Percentiles rank a stretch among this genome's conserved stretches.
These are phyloP conservation scores for Tilletia indica DNA, from an alignment of 1,284 basidiomycete species.

Conservation along the genomic window DNA sequence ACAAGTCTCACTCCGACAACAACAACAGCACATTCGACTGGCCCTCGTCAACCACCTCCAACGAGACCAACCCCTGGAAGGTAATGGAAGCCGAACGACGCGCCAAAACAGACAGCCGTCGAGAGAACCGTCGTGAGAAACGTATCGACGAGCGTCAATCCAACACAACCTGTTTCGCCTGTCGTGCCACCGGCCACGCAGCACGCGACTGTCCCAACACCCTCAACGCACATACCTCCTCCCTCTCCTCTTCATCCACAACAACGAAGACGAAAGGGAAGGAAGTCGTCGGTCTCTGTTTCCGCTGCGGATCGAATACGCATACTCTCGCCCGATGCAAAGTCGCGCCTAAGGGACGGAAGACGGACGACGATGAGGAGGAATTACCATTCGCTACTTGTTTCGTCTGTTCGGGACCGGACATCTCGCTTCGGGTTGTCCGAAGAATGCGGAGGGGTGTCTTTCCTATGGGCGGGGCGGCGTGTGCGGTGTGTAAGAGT, in stretches of 20 bases:
- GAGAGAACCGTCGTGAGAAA: slow-evolving; percentile 68
- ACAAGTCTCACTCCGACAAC: background rate
- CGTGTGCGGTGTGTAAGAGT: slow-evolving; percentile 83
- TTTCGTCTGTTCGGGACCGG: slow-evolving; percentile 79
- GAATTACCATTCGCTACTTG: slow-evolving; percentile 80
- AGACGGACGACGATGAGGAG: slow-evolving; percentile 23
- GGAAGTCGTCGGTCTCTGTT: slow-evolving; percentile 47
- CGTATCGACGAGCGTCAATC: slow-evolving; percentile 67
- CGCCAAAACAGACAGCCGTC: slow-evolving; percentile 56
- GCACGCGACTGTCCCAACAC: slow-evolving; percentile 71
- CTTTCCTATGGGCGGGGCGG: slow-evolving; percentile 85
- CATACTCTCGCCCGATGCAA: slow-evolving; percentile 75
- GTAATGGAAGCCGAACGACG: slow-evolving; percentile 24
- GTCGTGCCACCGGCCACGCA: slow-evolving; percentile 77
- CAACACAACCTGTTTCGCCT: slow-evolving; percentile 78
- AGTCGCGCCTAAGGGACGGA: slow-evolving; percentile 40
- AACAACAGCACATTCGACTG: slow-evolving; percentile 9
- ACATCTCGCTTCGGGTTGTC: slow-evolving; percentile 77
- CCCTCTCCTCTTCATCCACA: slow-evolving; percentile 5
- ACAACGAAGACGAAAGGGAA: slow-evolving; percentile 44
- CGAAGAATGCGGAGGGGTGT: slow-evolving; percentile 77
- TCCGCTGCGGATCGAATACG: slow-evolving; percentile 76
- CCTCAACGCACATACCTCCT: slow-evolving; percentile 25
- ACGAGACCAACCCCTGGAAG: slow-evolving; percentile 22
- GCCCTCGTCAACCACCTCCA: slow-evolving; percentile 14